Evolutionary conservation across 208 protist species (phyloP).

Genomic region (Acanthamoeba castellanii): DNA sequence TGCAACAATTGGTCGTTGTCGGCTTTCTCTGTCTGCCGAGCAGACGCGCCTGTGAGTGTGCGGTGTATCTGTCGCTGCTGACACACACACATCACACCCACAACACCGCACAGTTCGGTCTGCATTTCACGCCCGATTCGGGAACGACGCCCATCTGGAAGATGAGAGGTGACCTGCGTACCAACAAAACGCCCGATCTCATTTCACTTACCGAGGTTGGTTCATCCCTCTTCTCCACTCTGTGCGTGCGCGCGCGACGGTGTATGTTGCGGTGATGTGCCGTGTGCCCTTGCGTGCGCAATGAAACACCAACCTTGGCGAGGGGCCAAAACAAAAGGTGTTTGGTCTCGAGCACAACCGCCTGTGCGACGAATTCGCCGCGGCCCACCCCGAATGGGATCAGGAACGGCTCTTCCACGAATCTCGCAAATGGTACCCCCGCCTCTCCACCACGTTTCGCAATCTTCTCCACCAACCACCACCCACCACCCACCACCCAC

Average conservation of each 20-base stretch:
- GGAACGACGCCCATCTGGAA: neutral
- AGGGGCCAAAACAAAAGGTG: neutral
- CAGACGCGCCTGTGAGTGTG: neutral
- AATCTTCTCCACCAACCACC: too few species aligned
- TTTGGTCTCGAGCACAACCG: conserved; percentile 68
- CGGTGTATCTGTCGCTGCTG: too few species aligned
- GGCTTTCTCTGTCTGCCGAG: too few species aligned
- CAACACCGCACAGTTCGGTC: neutral
- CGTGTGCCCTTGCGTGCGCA: too few species aligned
- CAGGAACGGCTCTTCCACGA: conserved; percentile 59
- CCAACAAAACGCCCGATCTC: conserved; percentile 50
- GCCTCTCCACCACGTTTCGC: neutral
- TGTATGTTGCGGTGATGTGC: neutral
- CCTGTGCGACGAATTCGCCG: conserved; percentile 47
- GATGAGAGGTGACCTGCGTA: conserved; percentile 26
- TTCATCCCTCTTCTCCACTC: too few species aligned
- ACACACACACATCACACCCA: too few species aligned
- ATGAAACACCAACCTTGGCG: too few species aligned
- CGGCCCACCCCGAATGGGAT: neutral
- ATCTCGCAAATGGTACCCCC: conserved; percentile 50
- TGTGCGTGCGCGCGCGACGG: too few species aligned
- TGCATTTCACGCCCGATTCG: neutral
- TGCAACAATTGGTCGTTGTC: too few species aligned
- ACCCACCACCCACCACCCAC: neutral
- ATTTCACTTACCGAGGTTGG: conserved; percentile 16